These are phyloP conservation scores for Lepiota venenata DNA, from an alignment of 768 basidiomycete species.

Conservation along the genomic window DNA sequence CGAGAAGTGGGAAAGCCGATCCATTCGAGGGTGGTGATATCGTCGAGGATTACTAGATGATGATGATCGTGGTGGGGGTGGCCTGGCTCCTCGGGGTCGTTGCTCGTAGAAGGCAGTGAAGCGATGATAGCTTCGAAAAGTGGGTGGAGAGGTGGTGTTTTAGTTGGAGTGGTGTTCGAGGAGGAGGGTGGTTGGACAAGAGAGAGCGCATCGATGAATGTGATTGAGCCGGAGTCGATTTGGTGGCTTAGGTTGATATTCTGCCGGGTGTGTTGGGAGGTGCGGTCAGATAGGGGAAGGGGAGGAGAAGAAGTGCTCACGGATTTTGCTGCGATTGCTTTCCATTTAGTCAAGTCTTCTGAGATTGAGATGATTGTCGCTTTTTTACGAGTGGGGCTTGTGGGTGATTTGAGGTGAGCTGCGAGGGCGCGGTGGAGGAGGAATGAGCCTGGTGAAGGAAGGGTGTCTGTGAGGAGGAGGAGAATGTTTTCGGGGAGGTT, in stretches of 20 bases:
- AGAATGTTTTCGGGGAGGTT: conserved; percentile 50
- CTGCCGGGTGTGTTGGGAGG: conserved; percentile 18
- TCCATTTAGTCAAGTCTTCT: conserved; percentile 57
- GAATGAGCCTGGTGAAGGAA: conserved; percentile 72
- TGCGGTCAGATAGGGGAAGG: background rate
- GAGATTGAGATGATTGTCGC: conserved; percentile 57
- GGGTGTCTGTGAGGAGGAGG: conserved; percentile 66
- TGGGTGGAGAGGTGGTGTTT: conserved; percentile 21
- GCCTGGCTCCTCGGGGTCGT: conserved; percentile 10
- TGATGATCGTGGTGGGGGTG: too few relatives aligned
- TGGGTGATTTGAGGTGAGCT: conserved; percentile 46
- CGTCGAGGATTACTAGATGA: conserved; percentile 64
- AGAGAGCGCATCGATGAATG: conserved; percentile 52
- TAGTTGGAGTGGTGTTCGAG: conserved; percentile 10
- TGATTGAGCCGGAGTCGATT: conserved; percentile 35
- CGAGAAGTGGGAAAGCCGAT: conserved; percentile 52
- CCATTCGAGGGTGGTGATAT: conserved; percentile 68
- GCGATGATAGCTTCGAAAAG: conserved; percentile 29
- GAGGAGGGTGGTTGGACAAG: conserved; percentile 26
- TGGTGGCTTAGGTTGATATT: conserved; percentile 37
- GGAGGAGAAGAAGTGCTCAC: conserved; percentile 38
- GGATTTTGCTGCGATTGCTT: conserved; percentile 56
- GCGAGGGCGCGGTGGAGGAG: conserved; percentile 54
- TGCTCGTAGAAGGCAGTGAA: conserved; percentile 26
- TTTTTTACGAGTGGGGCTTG: conserved; percentile 14